These are phyloP conservation scores for Closterium sp. DNA, from an alignment of 139 green algal species.

Conservation along the genomic window DNA sequence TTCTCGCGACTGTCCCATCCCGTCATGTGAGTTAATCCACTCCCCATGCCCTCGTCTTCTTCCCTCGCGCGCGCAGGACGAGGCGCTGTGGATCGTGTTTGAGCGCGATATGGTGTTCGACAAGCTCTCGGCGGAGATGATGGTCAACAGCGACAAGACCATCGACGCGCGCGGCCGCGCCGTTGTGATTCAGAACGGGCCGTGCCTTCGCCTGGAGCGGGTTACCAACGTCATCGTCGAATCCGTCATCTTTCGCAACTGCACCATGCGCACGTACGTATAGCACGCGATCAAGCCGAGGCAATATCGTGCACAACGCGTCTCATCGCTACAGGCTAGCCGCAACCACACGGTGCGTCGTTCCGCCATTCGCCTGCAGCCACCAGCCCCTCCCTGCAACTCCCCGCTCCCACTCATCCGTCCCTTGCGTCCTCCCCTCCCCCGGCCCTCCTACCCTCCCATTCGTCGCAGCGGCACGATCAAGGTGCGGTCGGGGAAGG, in stretches of 20 bases:
- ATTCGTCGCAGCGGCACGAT: neutral
- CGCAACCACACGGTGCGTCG: neutral
- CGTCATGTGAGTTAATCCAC: neutral
- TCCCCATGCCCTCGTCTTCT: neutral
- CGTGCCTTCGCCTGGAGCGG: neutral
- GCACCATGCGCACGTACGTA: neutral
- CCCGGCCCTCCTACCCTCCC: neutral
- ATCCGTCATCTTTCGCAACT: neutral
- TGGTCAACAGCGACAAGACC: slow-evolving; percentile 1
- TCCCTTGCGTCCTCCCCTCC: neutral
- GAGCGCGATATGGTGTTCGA: neutral
- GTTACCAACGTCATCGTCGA: neutral
- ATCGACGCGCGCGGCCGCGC: slow-evolving; percentile 9
- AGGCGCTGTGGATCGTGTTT: slow-evolving; percentile 7
- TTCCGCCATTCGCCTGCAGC: neutral
- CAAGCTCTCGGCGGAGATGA: slow-evolving; percentile 4
- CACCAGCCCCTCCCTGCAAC: neutral
- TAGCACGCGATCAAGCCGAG: too few species aligned
- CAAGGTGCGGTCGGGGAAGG: neutral
- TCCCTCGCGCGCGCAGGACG: neutral
- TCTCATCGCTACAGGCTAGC: neutral
- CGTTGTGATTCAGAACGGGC: neutral
- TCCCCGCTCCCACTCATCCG: neutral
- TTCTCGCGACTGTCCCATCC: neutral
- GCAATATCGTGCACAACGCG: too few species aligned